Evolutionary conservation across 805 yeast species (phyloP).

Genomic region (Candida oleophila): DNA sequence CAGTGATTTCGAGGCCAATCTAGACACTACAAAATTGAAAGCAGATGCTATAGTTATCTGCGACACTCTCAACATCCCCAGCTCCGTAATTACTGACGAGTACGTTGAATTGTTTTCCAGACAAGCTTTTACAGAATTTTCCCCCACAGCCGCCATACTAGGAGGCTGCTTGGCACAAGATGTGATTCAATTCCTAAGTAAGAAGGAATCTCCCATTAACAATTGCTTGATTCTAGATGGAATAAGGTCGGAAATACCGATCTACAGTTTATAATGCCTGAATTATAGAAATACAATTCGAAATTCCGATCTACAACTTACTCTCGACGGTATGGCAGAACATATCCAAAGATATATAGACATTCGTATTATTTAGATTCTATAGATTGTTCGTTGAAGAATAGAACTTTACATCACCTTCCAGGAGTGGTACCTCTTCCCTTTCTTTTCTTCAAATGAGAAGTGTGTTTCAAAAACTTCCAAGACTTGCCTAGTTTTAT

Average conservation of each 20-base stretch:
- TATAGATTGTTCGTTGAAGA: too few relatives aligned
- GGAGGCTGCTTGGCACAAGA: conserved; percentile 94
- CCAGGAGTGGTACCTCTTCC: conserved; percentile 39
- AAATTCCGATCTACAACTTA: background rate
- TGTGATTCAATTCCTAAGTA: conserved; percentile 76
- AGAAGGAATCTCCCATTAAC: conserved; percentile 76
- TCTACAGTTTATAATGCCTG: conserved; percentile 48
- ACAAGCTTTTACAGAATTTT: conserved; percentile 63
- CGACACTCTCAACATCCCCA: conserved; percentile 38
- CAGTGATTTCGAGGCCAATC: conserved; percentile 17
- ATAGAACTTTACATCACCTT: conserved; percentile 1
- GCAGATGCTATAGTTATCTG: conserved; percentile 28
- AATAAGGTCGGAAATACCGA: conserved; percentile 68
- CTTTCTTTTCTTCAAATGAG: conserved; percentile 42
- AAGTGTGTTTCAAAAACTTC: conserved; percentile 35
- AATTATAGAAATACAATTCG: too few relatives aligned
- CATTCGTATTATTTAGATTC: too few relatives aligned
- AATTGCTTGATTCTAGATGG: conserved; percentile 81
- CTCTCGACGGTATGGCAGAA: too few relatives aligned
- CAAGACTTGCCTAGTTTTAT: conserved; percentile 31
- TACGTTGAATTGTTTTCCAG: conserved; percentile 39
- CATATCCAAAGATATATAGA: too few relatives aligned
- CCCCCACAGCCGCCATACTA: conserved; percentile 81
- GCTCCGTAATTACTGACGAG: conserved; percentile 41
- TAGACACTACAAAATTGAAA: conserved; percentile 28